These are phyloP conservation scores for Fomitopsis pulvina DNA, from an alignment of 768 basidiomycete species.

Conservation along the genomic window DNA sequence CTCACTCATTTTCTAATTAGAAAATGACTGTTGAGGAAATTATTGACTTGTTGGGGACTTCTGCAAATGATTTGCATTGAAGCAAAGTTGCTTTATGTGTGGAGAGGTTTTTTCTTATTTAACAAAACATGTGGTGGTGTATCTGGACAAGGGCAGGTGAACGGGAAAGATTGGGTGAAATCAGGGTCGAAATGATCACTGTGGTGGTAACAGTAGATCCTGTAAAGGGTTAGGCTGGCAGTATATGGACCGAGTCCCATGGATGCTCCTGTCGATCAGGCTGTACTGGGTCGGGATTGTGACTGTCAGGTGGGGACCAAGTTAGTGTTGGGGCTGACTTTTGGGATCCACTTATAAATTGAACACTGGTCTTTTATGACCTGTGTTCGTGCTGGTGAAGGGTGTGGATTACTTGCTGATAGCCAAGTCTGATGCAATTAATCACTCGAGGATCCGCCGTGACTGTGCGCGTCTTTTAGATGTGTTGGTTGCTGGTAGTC, in stretches of 20 bases:
- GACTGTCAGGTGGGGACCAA: conserved; percentile 2
- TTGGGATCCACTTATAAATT: conserved; percentile 7
- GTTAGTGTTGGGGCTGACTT: conserved; percentile 5
- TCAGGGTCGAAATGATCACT: too few relatives aligned
- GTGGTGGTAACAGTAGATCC: too few relatives aligned
- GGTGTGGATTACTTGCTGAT: conserved; percentile 33
- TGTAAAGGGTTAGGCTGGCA: conserved; percentile 5
- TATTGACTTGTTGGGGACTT: too few relatives aligned
- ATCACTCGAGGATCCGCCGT: conserved; percentile 29
- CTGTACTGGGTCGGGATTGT: conserved; percentile 17
- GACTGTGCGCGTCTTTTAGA: conserved; percentile 17
- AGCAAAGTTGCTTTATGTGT: too few relatives aligned
- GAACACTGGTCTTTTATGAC: conserved; percentile 14
- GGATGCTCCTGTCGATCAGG: conserved; percentile 17
- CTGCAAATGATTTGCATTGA: too few relatives aligned
- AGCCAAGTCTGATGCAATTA: conserved; percentile 27
- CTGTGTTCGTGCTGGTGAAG: conserved; percentile 17
- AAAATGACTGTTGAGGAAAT: too few relatives aligned
- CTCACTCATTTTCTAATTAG: too few relatives aligned
- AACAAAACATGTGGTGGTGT: too few relatives aligned
- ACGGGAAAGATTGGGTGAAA: too few relatives aligned
- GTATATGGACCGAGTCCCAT: conserved; percentile 14
- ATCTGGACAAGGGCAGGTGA: too few relatives aligned
- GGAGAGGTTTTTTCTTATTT: too few relatives aligned
- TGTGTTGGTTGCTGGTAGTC: conserved; percentile 25